These are phyloP conservation scores for Paraphaeosphaeria minitans DNA, from an alignment of 2,329 filamentous ascomycete genomes.

Conservation along the genomic window DNA sequence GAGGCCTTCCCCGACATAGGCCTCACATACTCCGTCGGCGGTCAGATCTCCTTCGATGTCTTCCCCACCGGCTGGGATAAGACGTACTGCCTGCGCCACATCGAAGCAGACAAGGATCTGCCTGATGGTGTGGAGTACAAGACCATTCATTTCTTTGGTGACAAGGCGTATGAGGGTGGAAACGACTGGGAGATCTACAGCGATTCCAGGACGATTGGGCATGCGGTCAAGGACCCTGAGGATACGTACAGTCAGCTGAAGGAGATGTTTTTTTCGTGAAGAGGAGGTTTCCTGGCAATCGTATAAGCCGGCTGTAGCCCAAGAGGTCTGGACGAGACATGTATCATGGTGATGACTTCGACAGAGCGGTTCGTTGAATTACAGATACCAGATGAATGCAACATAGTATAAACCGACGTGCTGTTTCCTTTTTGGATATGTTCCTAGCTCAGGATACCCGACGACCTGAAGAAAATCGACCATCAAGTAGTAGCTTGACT, in stretches of 20 bases:
- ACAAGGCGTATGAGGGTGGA: conserved; percentile 89
- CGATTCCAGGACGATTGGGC: conserved; percentile 81
- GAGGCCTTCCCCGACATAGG: conserved; percentile 83
- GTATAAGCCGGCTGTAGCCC: not conserved
- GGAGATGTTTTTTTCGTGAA: conserved; percentile 66
- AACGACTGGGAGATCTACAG: conserved; percentile 96
- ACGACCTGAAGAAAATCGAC: too few relatives aligned
- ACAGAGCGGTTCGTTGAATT: not conserved
- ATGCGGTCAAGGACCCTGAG: conserved; percentile 79
- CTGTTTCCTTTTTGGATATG: not conserved
- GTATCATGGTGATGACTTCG: not conserved
- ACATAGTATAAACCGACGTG: not conserved
- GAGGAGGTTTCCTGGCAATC: not conserved
- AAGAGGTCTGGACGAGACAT: not conserved
- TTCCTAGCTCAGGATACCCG: too few relatives aligned
- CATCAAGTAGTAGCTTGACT: too few relatives aligned
- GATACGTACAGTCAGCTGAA: conserved; percentile 82
- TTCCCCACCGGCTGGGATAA: conserved; percentile 99
- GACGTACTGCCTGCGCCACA: conserved; percentile 90
- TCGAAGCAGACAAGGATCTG: conserved; percentile 74
- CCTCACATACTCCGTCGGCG: conserved; percentile 93
- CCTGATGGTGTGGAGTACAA: conserved; percentile 76
- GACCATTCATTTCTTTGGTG: conserved; percentile 96
- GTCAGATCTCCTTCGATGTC: conserved; percentile 97
- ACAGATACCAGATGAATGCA: not conserved